A percentile compares a stretch with the other conserved stretches of the same genome.
These are phyloP conservation scores for Heterobasidion annosum DNA, from an alignment of 1,284 basidiomycete genomes.

Conservation along the genomic window DNA sequence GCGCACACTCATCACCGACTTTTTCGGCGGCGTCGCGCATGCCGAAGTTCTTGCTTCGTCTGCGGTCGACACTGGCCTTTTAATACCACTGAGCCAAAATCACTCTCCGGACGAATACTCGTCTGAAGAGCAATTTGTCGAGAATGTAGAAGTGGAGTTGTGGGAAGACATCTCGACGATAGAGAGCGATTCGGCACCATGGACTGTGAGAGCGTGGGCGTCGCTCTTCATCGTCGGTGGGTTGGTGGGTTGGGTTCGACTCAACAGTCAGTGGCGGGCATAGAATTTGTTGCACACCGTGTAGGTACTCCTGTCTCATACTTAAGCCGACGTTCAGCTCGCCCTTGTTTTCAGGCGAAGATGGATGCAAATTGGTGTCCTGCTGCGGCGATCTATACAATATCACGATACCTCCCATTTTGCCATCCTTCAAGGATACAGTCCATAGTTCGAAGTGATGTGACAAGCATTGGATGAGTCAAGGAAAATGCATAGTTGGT, in stretches of 20 bases:
- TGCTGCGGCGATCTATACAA: too few species aligned
- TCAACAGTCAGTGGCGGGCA: background rate
- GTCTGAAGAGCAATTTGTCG: background rate
- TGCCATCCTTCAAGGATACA: too few species aligned
- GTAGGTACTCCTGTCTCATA: too few species aligned
- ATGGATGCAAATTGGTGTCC: too few species aligned
- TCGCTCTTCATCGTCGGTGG: conserved; percentile 23
- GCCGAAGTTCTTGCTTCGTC: conserved; percentile 49
- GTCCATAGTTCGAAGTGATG: too few species aligned
- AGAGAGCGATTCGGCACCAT: background rate
- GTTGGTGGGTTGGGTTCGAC: conserved; percentile 25
- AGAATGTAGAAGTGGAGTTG: background rate
- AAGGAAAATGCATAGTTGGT: too few species aligned
- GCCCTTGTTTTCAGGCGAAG: too few species aligned
- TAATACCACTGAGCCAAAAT: background rate
- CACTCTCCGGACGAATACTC: background rate
- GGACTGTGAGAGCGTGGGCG: conserved; percentile 24
- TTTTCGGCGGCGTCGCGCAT: conserved; percentile 88
- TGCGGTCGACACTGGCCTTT: background rate
- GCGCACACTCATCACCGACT: conserved; percentile 84
- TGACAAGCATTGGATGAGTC: too few species aligned
- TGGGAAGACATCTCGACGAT: background rate
- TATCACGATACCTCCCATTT: too few species aligned
- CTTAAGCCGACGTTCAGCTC: too few species aligned
- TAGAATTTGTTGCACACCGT: too few species aligned